phyloP scores from a whole-genome alignment of 768 basidiomycete genomes.

The Steccherinum ochraceum region DNA sequence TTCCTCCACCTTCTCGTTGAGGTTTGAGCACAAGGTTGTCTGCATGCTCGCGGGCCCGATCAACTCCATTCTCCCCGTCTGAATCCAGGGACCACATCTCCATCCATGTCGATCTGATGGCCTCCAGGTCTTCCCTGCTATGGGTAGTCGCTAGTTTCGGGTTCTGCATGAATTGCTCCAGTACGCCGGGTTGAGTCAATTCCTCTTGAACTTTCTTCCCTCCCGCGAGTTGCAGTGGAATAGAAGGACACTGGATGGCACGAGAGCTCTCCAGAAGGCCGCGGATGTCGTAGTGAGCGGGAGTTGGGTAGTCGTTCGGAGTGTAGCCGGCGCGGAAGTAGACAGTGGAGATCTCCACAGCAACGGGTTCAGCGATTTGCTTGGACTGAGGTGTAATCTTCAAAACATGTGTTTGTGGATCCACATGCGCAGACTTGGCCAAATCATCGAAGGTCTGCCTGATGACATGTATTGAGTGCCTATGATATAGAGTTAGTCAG shows the following conservation, averaged over 20 bases:
- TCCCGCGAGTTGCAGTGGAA: conserved; percentile 91
- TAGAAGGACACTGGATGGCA: conserved; percentile 90
- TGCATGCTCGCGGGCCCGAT: conserved; percentile 43
- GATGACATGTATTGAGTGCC: conserved; percentile 68
- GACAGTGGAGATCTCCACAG: conserved; percentile 73
- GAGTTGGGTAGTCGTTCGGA: conserved; percentile 70
- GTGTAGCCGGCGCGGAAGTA: conserved; percentile 92
- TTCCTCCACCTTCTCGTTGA: conserved; percentile 96
- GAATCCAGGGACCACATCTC: conserved; percentile 75
- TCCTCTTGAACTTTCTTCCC: conserved; percentile 95
- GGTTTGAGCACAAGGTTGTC: conserved; percentile 83
- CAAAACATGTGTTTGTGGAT: conserved; percentile 31
- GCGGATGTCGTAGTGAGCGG: conserved; percentile 63
- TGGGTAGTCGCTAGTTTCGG: conserved; percentile 20
- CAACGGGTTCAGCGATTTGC: conserved; percentile 26
- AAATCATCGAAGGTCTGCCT: conserved; percentile 76
- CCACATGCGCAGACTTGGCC: conserved; percentile 46
- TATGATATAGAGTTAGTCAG: conserved; percentile 31
- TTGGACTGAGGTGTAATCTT: conserved; percentile 32
- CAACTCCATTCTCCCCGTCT: conserved; percentile 27
- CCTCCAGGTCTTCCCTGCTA: conserved; percentile 34
- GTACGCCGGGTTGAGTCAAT: conserved; percentile 61
- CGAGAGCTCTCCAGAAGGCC: conserved; percentile 71
- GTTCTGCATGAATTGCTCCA: conserved; percentile 65
- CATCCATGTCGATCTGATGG: conserved; percentile 76